Evolutionary conservation across 2,329 filamentous ascomycete species (phyloP), one percentile per base, ranked within the genome.

Genomic region (Alternaria brassicae): DNA sequence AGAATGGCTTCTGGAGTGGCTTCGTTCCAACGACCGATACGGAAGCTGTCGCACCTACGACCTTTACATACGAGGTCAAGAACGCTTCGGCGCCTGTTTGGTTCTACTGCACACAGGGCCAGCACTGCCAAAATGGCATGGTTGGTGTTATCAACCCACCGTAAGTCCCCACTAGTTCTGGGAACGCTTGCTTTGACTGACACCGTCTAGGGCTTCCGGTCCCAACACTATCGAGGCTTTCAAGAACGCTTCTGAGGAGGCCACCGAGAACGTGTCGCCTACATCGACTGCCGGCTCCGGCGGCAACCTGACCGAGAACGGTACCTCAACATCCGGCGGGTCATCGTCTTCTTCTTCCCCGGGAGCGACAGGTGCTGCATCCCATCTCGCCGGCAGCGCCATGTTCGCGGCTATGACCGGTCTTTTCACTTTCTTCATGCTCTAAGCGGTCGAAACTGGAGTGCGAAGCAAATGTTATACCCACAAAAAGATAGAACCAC

Each of bases 101-200:
- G 73, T 77, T 76, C 69, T 79, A 79, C 71, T 79, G 77, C 71
- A 70, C 73, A n/a, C 76, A 77, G 53, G 75, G 64, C 49, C 55
- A 63, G 64, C 77, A 79, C 59, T 79, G 77, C 69, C 73, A 78
- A 58, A 54, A 36, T 37, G 77, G 77, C 50, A 79, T 79, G 77
- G 77, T 78, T 28, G 76, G 74, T 63, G 77, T 76, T 4, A 77
- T 79, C 69, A 79, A 79, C 68, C 67, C 69, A 53, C 68, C 73
- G 74, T 78, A 70, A 71, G 75, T 70, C 3, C 23, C 28, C 17
- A 15, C 15, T 12, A 6, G 10, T 41, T 2, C 25, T 21, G 27
- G 13, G 23, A 25, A 15, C 39, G 8, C 8, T 32, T 9, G 36
- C 10, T 27, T 44, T 51, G 23, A 53, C 62, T 73, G 61, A 73